A percentile compares a stretch with the other conserved stretches of the same genome.
Conservation (phyloP, 805 yeast species). For the Lachancea meyersii region DNA sequence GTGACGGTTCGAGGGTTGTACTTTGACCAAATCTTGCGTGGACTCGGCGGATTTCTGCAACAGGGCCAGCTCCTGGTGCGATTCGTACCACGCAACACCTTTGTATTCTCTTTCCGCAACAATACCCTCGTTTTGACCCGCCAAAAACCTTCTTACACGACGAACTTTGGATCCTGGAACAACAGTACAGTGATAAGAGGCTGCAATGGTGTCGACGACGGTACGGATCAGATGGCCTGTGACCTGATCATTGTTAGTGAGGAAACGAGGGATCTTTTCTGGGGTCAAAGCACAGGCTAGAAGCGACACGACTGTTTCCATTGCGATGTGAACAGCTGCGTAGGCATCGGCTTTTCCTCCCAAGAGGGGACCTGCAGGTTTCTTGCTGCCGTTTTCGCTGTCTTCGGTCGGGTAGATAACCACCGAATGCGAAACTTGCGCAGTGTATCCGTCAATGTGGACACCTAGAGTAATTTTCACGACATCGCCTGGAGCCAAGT, state of each 20-base stretch:
- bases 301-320: constrained; percentile 74
- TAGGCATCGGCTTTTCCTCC: constrained; percentile 86
- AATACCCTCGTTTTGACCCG: constrained; percentile 90
- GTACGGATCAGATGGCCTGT: constrained; percentile 66
- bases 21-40: constrained; percentile 37
- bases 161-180: constrained; percentile 92
- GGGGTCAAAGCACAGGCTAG: constrained; percentile 70
- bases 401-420: constrained; percentile 71
- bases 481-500: constrained; percentile 64
- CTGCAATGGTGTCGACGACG: constrained; percentile 83
- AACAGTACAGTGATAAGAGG: constrained; percentile 71
- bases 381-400: constrained; percentile 32
- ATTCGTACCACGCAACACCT: constrained; percentile 85
- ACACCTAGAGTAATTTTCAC: constrained; percentile 82
- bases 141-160: constrained; percentile 84
- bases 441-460: constrained; percentile 93
- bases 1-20: constrained; percentile 33
- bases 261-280: constrained; percentile 59
- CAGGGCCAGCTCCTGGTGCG: constrained; percentile 58
- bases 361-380: constrained; percentile 70
- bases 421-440: constrained; percentile 78
- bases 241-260: constrained; percentile 38
- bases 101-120: constrained; percentile 90
- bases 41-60: constrained; percentile 11
- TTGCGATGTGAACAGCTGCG: constrained; percentile 83